A percentile compares a stretch with the other conserved stretches of the same genome.
phyloP scores from a whole-genome alignment of 352 stramenopile genomes.

The Phytophthora pistaciae region DNA sequence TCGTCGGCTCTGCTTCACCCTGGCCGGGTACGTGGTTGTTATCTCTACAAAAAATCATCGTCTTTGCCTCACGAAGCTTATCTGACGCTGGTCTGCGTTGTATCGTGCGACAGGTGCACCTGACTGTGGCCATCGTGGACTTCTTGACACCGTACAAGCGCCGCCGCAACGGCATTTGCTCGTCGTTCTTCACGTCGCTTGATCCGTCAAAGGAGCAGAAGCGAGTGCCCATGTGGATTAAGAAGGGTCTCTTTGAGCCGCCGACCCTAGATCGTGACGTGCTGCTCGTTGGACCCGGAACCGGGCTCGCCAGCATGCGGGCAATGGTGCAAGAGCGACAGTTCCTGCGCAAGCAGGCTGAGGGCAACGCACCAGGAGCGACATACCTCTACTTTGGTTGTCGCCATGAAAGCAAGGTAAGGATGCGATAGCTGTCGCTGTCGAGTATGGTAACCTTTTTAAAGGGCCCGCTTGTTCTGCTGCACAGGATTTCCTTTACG shows the following conservation, averaged over 20 bases:
- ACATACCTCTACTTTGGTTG: conserved; percentile 91
- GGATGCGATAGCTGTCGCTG: background rate
- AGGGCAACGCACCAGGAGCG: conserved; percentile 22
- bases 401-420: conserved; percentile 81
- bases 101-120: conserved; percentile 55
- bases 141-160: conserved; percentile 93
- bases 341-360: conserved; percentile 45
- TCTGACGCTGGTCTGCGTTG: conserved; percentile 2
- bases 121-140: conserved; percentile 91
- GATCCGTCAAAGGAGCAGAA: conserved; percentile 44
- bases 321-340: conserved; percentile 89
- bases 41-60: background rate
- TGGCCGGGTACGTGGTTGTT: conserved; percentile 35
- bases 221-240: conserved; percentile 86
- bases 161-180: conserved; percentile 84
- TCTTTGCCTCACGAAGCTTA: conserved; percentile 7
- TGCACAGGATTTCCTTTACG: conserved; percentile 89
- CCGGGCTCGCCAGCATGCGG: conserved; percentile 91
- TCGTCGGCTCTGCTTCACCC: conserved; percentile 79
- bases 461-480: background rate
- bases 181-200: conserved; percentile 78
- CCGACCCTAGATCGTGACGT: conserved; percentile 57
- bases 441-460: background rate
- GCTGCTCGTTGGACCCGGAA: conserved; percentile 93
- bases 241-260: conserved; percentile 83